Base-by-base conservation (phyloP, 1,284 basidiomycete species). In the Trametes versicolor region DNA sequence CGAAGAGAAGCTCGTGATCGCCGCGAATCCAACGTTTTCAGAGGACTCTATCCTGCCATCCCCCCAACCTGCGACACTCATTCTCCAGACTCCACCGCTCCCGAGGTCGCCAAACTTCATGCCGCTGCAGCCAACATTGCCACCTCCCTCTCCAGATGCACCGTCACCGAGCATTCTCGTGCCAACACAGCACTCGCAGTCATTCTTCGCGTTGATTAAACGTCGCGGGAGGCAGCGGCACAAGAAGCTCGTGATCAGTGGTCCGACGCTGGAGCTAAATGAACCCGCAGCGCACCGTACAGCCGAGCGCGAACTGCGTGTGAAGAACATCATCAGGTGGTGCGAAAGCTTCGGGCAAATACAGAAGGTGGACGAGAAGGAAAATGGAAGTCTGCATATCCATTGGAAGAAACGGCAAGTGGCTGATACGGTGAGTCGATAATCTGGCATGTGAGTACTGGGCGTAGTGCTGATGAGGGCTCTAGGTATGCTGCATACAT, bases 401-500 rank as follows among this genome's bases (percentile, higher is more conserved):
- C 73, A 72, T 39, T 77, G 74, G 74, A 71, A 71, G 58, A 71
- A 75, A 37, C 73, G 72, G 74, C 72, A 74, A 68, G 67, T 70
- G 21, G 75, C 75, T 7, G 75, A 76, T 54, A 72, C 65, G 72
- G 75, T 76, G 59, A 63, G 73, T 69, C 48, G 10, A 13, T 48
- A 43, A 6, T 13, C 17, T 10, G 8, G n/a, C 39, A 29, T 29
- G 37, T 23, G 13, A n/a, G 27, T 25, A 48, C 25, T 13, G 19
- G 29, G 23, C 29, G 39, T 25, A 21, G 54, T 53, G 43, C 60
- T 69, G 39, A 68, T 13, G 45, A 45, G 13, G 19, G 27, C 0
- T 52, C 55, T 55, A 76, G 75, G 75, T 75, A 25, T 75, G 75
- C 64, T 74, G 75, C 34, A 52, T 77, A 4, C 71, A 73, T 52